These are phyloP conservation scores for Erythrophleum fordii DNA, from an alignment of 306 rosid genomes.

Conservation along the genomic window DNA sequence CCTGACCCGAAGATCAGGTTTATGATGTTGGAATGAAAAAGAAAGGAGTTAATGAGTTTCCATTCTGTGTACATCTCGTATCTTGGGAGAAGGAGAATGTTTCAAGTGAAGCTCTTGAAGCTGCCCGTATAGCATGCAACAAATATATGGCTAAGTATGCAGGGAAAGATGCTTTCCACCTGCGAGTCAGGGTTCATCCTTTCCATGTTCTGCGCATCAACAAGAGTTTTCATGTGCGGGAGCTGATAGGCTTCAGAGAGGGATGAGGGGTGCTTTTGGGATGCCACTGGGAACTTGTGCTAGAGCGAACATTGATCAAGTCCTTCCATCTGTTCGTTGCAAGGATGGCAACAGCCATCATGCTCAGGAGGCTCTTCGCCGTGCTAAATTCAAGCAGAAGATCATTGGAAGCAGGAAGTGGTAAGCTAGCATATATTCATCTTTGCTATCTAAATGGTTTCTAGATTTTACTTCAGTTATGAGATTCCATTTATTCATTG, in stretches of 20 bases:
- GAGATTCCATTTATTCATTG: background rate
- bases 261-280: conserved; percentile 87
- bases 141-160: conserved; percentile 81
- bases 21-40: conserved; percentile 67
- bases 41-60: conserved; percentile 68
- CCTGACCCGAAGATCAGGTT: conserved; percentile 65
- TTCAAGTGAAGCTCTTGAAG: conserved; percentile 75
- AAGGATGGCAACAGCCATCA: conserved; percentile 57
- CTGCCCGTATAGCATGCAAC: conserved; percentile 82
- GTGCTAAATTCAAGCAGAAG: conserved; percentile 80
- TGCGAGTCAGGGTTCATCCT: conserved; percentile 82
- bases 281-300: conserved; percentile 82
- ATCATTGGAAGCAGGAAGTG: conserved; percentile 78
- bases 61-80: conserved; percentile 65
- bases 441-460: background rate
- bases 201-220: conserved; percentile 79
- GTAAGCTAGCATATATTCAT: conserved; percentile 23
- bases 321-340: conserved; percentile 68
- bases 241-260: conserved; percentile 86
- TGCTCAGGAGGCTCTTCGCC: conserved; percentile 76
- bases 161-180: conserved; percentile 80
- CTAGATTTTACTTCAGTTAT: background rate
- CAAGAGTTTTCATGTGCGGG: conserved; percentile 96
- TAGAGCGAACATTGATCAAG: conserved; percentile 73
- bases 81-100: conserved; percentile 71